These are phyloP conservation scores for Xylaria hypoxylon DNA, from an alignment of 2,329 filamentous ascomycete species.

Conservation along the genomic window DNA sequence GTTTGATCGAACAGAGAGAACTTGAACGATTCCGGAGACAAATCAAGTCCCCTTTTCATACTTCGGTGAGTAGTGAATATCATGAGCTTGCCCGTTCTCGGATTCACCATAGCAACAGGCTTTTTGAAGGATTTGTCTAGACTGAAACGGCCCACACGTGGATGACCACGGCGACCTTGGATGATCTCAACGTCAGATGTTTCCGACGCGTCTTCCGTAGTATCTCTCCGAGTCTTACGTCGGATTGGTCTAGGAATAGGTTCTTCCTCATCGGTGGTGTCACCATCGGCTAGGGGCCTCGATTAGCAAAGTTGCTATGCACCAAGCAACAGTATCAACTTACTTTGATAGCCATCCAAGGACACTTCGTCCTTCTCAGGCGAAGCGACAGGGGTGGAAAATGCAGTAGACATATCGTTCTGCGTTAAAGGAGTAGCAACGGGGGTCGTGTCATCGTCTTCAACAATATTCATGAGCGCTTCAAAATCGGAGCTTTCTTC, in stretches of 20 bases:
- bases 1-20: constrained; percentile 57
- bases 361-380: constrained; percentile 56
- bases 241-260: constrained; percentile 60
- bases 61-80: constrained; percentile 67
- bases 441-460: constrained; percentile 57
- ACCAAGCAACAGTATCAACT: constrained; percentile 53
- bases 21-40: constrained; percentile 68
- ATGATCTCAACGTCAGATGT: constrained; percentile 63
- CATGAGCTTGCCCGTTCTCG: constrained; percentile 70
- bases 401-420: constrained; percentile 49
- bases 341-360: constrained; percentile 70
- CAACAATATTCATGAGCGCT: constrained; percentile 53
- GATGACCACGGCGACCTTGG: constrained; percentile 62
- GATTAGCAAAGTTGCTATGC: constrained; percentile 54
- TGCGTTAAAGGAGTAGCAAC: constrained; percentile 56
- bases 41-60: constrained; percentile 58
- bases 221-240: constrained; percentile 60
- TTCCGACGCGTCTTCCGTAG: constrained; percentile 60
- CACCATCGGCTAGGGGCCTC: constrained; percentile 64
- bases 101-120: constrained; percentile 69
- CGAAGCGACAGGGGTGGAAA: constrained; percentile 50
- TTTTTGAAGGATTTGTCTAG: constrained; percentile 66
- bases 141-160: constrained; percentile 66
- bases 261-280: constrained; percentile 71
- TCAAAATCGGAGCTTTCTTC: constrained; percentile 58